Evolutionary conservation across 208 protist genomes (phyloP).

Genomic region (Phytomonas francai): DNA sequence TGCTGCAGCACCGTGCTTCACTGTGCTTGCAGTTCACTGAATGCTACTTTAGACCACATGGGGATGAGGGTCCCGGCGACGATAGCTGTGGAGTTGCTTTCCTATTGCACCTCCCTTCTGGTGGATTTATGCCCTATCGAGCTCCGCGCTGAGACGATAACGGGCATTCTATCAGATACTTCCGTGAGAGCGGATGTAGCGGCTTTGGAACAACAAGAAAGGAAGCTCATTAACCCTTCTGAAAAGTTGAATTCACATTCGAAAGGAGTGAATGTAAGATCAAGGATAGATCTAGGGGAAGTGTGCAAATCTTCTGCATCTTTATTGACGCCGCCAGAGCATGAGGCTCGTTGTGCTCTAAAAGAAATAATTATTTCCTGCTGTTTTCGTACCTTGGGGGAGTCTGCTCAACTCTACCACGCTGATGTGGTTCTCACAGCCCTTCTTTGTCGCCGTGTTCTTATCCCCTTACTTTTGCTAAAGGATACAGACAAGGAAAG

Average conservation of each 20-base stretch:
- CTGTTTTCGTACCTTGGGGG: conserved; percentile 2
- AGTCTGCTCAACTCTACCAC: conserved; percentile 7
- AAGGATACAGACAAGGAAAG: conserved; percentile 17
- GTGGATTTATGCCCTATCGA: conserved; percentile 20
- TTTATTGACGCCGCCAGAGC: too few species aligned
- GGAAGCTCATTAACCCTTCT: too few species aligned
- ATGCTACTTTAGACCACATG: conserved; percentile 8
- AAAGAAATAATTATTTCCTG: too few species aligned
- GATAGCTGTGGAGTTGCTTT: conserved; percentile 32
- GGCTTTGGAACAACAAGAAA: too few species aligned
- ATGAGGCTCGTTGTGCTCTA: too few species aligned
- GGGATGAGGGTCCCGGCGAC: conserved; percentile 13
- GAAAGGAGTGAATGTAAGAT: too few species aligned
- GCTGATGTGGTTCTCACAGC: conserved; percentile 16
- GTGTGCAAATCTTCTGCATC: too few species aligned
- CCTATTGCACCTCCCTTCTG: conserved; percentile 25
- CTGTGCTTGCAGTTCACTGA: conserved; percentile 21
- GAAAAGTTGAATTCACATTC: too few species aligned
- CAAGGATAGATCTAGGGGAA: too few species aligned
- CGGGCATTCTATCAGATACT: not conserved
- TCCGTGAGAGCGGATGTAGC: too few species aligned
- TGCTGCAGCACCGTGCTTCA: conserved; percentile 19
- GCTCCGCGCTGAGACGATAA: conserved; percentile 12
- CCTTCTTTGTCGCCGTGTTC: conserved; percentile 54
- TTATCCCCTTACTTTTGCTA: conserved; percentile 60